Conservation (phyloP, 768 basidiomycete species). For the Tylopilus vinaceipallidus region DNA sequence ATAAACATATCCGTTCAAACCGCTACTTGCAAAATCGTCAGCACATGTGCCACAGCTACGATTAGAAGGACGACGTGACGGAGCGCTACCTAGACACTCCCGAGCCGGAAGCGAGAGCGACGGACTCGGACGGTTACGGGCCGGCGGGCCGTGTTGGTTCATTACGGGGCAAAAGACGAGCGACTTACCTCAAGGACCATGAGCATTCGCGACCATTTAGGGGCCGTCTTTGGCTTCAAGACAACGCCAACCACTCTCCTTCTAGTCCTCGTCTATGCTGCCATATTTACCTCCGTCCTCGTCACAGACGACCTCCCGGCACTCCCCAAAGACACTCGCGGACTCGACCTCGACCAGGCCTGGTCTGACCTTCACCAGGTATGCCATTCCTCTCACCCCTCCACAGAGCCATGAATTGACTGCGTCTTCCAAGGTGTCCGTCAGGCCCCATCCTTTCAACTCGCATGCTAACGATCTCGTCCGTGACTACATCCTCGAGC, state of each 20-base stretch:
- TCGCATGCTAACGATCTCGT: constrained; percentile 75
- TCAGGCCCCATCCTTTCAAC: constrained; percentile 73
- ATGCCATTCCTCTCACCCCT: constrained; percentile 13
- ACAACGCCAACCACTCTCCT: constrained; percentile 45
- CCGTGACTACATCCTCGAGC: constrained; percentile 54
- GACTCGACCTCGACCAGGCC: constrained; percentile 51
- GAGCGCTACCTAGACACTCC: too few species aligned
- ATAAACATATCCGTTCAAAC: too few species aligned
- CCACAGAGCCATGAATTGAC: background rate
- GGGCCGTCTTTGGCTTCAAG: constrained; percentile 36
- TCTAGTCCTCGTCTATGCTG: constrained; percentile 45
- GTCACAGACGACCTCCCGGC: constrained; percentile 47
- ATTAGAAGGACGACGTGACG: too few species aligned
- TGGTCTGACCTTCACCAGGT: constrained; percentile 59
- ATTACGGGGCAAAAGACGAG: too few species aligned
- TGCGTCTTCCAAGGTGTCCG: constrained; percentile 47
- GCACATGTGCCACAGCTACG: too few species aligned
- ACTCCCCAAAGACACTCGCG: constrained; percentile 44
- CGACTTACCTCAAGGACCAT: constrained; percentile 13
- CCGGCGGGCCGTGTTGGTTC: too few species aligned
- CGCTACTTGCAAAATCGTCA: too few species aligned
- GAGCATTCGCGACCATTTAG: constrained; percentile 24
- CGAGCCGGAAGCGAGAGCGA: too few species aligned
- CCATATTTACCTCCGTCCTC: constrained; percentile 45
- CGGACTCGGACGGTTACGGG: too few species aligned